Conservation (phyloP, 306 rosid genomes). For the Sesbania bispinosa region DNA sequence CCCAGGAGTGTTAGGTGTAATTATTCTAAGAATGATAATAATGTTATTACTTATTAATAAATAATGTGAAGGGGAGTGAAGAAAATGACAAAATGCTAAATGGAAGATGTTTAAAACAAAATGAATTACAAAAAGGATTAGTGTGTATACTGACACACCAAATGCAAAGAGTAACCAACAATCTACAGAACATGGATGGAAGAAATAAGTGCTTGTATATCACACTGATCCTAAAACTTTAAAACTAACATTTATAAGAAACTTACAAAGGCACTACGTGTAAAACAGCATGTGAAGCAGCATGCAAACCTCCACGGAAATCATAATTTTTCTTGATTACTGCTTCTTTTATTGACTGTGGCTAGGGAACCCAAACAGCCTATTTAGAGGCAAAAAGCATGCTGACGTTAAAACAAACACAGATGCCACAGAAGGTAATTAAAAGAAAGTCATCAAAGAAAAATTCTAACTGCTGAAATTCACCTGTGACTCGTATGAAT, state of each 20-base stretch:
- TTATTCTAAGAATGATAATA: neutral
- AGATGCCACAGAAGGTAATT: constrained; percentile 8
- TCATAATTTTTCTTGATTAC: constrained; percentile 46
- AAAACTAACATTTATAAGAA: constrained; percentile 12
- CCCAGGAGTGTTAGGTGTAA: neutral
- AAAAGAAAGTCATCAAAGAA: too few species aligned
- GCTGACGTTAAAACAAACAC: neutral
- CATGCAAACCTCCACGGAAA: constrained; percentile 97
- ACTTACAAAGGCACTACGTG: constrained; percentile 93
- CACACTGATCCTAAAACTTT: constrained; percentile 9
- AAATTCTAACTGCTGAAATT: neutral
- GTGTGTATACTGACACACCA: neutral
- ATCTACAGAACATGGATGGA: neutral
- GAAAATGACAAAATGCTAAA: neutral
- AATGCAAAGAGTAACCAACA: neutral
- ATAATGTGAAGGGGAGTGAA: neutral
- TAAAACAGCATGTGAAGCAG: constrained; percentile 92
- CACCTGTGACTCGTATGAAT: constrained; percentile 78
- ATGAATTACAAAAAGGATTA: neutral
- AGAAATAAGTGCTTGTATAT: constrained; percentile 5
- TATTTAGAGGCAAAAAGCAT: constrained; percentile 34
- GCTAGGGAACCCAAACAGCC: constrained; percentile 94
- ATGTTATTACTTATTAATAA: neutral
- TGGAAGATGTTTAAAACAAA: neutral
- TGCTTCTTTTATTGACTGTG: constrained; percentile 63